These are phyloP conservation scores for Colletotrichum melonis DNA, from an alignment of 2,329 filamentous ascomycete species.

Conservation along the genomic window DNA sequence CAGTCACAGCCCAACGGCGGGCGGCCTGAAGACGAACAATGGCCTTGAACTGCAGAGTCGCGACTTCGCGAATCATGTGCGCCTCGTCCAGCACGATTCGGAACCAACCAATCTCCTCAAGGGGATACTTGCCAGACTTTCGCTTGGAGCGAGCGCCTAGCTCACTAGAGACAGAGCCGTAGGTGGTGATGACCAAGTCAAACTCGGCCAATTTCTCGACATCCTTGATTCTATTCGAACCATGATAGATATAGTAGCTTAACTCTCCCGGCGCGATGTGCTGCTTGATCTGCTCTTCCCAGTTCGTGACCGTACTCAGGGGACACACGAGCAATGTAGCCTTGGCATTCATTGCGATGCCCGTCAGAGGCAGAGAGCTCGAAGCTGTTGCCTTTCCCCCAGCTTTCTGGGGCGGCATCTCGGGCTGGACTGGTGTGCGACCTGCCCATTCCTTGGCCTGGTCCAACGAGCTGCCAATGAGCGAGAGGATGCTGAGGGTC, in stretches of 20 bases:
- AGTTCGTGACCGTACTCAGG: conserved; percentile 91
- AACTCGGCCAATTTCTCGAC: conserved; percentile 75
- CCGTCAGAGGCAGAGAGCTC: conserved; percentile 60
- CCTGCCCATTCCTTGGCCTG: conserved; percentile 72
- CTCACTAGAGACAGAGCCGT: conserved; percentile 87
- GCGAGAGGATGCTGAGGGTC: conserved; percentile 84
- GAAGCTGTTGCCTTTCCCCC: conserved; percentile 49
- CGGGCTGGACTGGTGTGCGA: conserved; percentile 62
- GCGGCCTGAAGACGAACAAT: conserved; percentile 83
- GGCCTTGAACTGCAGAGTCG: conserved; percentile 84
- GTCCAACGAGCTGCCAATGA: conserved; percentile 74
- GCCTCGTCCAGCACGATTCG: conserved; percentile 94
- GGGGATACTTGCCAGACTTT: conserved; percentile 70
- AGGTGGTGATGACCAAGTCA: conserved; percentile 92
- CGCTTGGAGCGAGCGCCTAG: conserved; percentile 71
- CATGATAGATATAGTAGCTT: conserved; percentile 88
- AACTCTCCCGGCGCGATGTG: conserved; percentile 77
- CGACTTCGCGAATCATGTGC: conserved; percentile 90
- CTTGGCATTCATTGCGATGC: conserved; percentile 74
- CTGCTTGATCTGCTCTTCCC: conserved; percentile 90
- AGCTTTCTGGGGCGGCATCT: conserved; percentile 49
- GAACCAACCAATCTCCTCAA: conserved; percentile 89
- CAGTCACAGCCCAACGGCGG: conserved; percentile 96
- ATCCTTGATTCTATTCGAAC: conserved; percentile 78
- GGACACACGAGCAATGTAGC: conserved; percentile 90